Base-by-base conservation (phyloP, 306 rosid genomes). In the Phaseolus lunatus region DNA sequence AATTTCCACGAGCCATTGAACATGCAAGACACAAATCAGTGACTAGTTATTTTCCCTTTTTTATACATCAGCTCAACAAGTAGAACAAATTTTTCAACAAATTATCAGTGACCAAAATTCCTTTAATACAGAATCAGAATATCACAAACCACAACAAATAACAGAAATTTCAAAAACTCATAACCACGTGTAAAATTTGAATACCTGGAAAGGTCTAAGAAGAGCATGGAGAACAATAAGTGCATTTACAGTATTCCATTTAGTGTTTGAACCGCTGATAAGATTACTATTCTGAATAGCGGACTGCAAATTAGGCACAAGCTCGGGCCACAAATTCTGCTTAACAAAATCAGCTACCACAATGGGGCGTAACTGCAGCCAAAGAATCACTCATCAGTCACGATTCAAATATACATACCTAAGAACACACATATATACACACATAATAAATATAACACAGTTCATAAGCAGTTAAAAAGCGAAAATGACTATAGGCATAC, bases 161-260 rank as follows among this genome's bases (percentile, higher is more conserved):
- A 41, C 67, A 13, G 20, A 68, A 68, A 20, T 12, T 66, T 19
- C 2, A 23, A 19, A 35, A 13, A 23, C 35, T 29, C 67, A 35
- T 22, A 5, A 50, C 65, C 68, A 20, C 12, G 52, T 52, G 4
- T 1, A 19, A 43, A 67, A 24, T 54, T 73, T 3, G 37, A 64
- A 59, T 85, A 93, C 98, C 93, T 91, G 98, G 69, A 90, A 93
- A 24, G 98, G 98, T 81, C 92, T 91, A 68, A 91, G 86, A 68
- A 91, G 90, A 2, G 98, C 85, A 61, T 82, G 96, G 77, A 93
- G 96, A 85, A 91, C 77, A 23, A 82, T 56, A 52, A 93, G 88
- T 48, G 87, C 84, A 80, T 89, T 93, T 47, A 84, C 33, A 5
- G 93, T 88, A 39, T 78, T 91, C 94, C 93, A 89, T 9, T 72